A percentile compares a stretch with the other conserved stretches of the same genome.
These are phyloP conservation scores for Cordyceps cicadae DNA, from an alignment of 2,329 filamentous ascomycete genomes.

Conservation along the genomic window DNA sequence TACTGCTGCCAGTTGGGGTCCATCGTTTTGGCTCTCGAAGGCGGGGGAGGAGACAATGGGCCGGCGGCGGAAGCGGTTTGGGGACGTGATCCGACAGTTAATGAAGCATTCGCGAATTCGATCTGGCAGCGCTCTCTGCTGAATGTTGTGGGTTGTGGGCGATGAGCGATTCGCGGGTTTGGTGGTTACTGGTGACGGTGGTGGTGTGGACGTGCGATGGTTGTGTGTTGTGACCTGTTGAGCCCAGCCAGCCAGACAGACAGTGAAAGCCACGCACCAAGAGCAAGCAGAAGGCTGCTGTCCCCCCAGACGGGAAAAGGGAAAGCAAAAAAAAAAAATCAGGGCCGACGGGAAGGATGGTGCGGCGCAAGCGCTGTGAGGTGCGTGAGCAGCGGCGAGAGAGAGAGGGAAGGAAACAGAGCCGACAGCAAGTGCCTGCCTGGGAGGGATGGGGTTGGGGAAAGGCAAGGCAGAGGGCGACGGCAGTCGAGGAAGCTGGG, in stretches of 20 bases:
- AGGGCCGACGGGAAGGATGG: background rate
- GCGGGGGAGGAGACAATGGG: constrained; percentile 1
- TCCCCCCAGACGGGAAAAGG: background rate
- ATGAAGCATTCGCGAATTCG: constrained; percentile 6
- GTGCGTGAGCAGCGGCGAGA: background rate
- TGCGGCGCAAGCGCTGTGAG: background rate
- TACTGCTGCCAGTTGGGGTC: constrained; percentile 47
- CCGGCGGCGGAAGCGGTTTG: constrained; percentile 4
- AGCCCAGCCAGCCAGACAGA: constrained; percentile 6
- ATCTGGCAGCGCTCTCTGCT: background rate
- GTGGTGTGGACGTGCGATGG: constrained; percentile 17
- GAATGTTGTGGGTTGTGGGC: background rate
- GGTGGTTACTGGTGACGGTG: background rate
- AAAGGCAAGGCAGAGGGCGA: background rate
- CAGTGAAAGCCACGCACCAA: constrained; percentile 8
- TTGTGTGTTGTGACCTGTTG: constrained; percentile 12
- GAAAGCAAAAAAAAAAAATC: background rate
- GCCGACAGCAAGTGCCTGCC: constrained; percentile 9
- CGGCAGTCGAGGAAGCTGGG: constrained; percentile 4
- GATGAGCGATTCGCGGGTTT: background rate
- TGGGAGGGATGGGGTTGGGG: constrained; percentile 1
- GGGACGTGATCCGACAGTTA: background rate
- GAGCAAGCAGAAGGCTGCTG: background rate
- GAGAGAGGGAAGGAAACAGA: background rate
- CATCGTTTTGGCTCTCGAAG: constrained; percentile 29